Base-by-base conservation (phyloP, 2,329 filamentous ascomycete species). In the Colletotrichum sp. region DNA sequence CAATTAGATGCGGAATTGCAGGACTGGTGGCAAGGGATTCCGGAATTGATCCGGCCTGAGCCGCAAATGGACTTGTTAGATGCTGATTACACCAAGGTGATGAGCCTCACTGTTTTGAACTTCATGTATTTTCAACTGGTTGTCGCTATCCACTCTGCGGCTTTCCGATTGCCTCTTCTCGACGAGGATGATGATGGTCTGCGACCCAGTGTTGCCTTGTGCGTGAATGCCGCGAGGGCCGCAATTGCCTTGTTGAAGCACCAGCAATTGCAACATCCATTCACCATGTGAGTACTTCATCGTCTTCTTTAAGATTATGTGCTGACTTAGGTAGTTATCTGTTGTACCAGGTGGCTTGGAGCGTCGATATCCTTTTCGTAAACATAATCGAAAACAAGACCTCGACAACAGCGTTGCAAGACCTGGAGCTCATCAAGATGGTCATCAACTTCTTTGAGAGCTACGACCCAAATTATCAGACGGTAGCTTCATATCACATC, bases 81-180 rank as follows among this genome's bases (percentile, higher is more conserved):
- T 34, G 70, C 64, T 12, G 73, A 76, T 21, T 76, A 76, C 24
- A 24, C 44, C 26, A 66, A 71, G 26, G 26, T 76, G 57, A 34
- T 69, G 9, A 30, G 57, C 3, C 70, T 76, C 4, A 76, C 73
- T 3, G 68, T 65, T 1, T 32, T 76, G 44, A 71, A 76, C 21
- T 76, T 73, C 57, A 76, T 71, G 12, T 76, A 76, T 15, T 76
- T 76, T 36, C 73, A 76, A 49, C 73, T 76, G 18, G 34, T 73
- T 15, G 73, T 76, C 3, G 73, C 73, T 3, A 76, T 76, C 3
- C 73, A 76, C 59, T 76, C 73, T 5, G 57, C 73, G 1, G 73
- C 70, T 16, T 76, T 76, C 44, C 26, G 70, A 5, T 26, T 76
- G 21, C 70, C 70, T 1, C 21, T 44, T n/a, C 34, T 76, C 44